A percentile compares a stretch with the other conserved stretches of the same genome.
phyloP scores from a whole-genome alignment of 2,329 filamentous ascomycete genomes.

The Pseudopyrenochaeta lycopersici region DNA sequence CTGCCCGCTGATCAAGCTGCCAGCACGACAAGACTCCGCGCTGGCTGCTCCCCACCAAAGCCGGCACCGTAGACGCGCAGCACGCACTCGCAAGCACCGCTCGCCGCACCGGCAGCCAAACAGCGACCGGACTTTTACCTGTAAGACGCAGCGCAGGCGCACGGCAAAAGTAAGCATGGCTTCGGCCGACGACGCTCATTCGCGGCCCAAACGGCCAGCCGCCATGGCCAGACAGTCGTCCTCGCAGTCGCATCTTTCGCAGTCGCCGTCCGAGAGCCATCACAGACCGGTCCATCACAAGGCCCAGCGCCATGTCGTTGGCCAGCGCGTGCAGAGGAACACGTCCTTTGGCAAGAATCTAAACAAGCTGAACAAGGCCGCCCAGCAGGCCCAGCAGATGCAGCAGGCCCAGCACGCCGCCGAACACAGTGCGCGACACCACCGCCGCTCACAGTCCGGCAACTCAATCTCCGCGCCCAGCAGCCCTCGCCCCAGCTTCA shows the following conservation, averaged over 20 bases:
- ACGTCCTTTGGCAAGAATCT: conserved; percentile 53
- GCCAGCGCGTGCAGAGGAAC: conserved; percentile 52
- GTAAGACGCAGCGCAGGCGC: conserved; percentile 26
- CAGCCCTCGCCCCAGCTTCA: conserved; percentile 52
- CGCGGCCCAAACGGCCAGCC: conserved; percentile 47
- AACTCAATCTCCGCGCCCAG: conserved; percentile 45
- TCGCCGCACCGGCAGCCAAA: conserved; percentile 20
- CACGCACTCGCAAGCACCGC: too few species aligned
- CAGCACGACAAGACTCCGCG: conserved; percentile 17
- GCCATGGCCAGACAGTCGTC: conserved; percentile 49
- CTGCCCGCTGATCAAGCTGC: conserved; percentile 25
- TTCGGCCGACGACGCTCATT: conserved; percentile 43
- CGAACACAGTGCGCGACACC: conserved; percentile 41
- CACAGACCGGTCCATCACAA: conserved; percentile 41
- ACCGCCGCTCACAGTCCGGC: conserved; percentile 50
- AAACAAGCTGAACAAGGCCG: conserved; percentile 50
- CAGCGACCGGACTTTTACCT: conserved; percentile 14
- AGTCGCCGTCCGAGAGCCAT: conserved; percentile 48
- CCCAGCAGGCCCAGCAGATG: conserved; percentile 28
- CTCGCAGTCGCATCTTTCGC: conserved; percentile 48
- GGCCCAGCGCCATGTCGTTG: conserved; percentile 51
- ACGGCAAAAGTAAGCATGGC: conserved; percentile 45
- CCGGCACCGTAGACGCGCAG: conserved; percentile 10
- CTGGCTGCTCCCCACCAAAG: conserved; percentile 16
- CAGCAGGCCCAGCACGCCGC: conserved; percentile 34